Evolutionary conservation across 495 filamentous ascomycete species (phyloP).

Genomic region (Melanomma pulvis-pyrius): DNA sequence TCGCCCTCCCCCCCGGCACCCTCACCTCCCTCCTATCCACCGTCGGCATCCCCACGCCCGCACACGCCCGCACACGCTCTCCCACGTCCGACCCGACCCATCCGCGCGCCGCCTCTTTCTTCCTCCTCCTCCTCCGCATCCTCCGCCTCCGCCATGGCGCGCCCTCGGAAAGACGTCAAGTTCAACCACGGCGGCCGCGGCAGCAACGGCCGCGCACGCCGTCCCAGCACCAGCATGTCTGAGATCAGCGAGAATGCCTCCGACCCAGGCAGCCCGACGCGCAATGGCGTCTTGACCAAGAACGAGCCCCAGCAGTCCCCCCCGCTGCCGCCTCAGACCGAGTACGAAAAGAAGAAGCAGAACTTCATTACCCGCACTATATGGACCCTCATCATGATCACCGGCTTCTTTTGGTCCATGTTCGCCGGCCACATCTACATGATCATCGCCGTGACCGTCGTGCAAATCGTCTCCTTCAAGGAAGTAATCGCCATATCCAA

Average conservation of each 20-base stretch:
- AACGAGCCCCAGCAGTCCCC: conserved; percentile 36
- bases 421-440: conserved; percentile 97
- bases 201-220: conserved; percentile 58
- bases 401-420: conserved; percentile 83
- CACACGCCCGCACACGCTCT: neutral
- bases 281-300: conserved; percentile 52
- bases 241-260: conserved; percentile 78
- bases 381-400: conserved; percentile 99
- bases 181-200: conserved; percentile 69
- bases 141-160: conserved; percentile 58
- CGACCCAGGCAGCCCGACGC: conserved; percentile 60
- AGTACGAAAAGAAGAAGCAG: conserved; percentile 98
- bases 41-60: neutral
- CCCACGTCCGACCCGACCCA: neutral
- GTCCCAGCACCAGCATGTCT: conserved; percentile 67
- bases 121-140: neutral
- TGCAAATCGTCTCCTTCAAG: conserved; percentile 98
- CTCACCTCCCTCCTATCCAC: neutral
- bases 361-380: conserved; percentile 96
- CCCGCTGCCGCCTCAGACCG: conserved; percentile 50
- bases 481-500: conserved; percentile 98
- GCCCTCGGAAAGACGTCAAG: conserved; percentile 78
- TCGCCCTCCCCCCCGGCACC: neutral
- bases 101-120: neutral
- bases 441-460: conserved; percentile 82